Evolutionary conservation across 2,329 filamentous ascomycete genomes (phyloP).

Genomic region (Colletotrichum sublineola): DNA sequence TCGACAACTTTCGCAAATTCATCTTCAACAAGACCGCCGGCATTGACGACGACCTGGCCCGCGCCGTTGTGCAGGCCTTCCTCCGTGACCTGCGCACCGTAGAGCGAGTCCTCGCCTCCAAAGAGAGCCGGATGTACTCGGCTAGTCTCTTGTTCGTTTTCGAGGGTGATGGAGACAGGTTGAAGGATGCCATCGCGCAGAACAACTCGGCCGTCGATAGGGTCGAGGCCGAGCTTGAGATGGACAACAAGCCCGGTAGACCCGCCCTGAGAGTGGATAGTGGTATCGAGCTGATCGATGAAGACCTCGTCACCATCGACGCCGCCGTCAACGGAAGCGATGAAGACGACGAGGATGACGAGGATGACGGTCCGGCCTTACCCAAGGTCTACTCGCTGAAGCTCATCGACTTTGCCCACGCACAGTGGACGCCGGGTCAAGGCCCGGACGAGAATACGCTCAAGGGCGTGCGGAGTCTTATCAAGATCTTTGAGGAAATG

Average conservation of each 20-base stretch:
- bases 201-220: conserved; percentile 66
- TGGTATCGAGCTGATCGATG: conserved; percentile 59
- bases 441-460: conserved; percentile 90
- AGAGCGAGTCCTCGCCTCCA: conserved; percentile 64
- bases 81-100: conserved; percentile 66
- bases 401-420: conserved; percentile 98
- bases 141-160: conserved; percentile 73
- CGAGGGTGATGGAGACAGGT: conserved; percentile 71
- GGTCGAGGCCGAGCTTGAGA: conserved; percentile 48
- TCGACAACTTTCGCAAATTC: conserved; percentile 67
- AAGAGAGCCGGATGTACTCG: conserved; percentile 76
- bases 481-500: conserved; percentile 78
- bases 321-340: conserved; percentile 45
- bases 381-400: conserved; percentile 84
- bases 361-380: conserved; percentile 59
- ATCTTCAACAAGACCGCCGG: conserved; percentile 70
- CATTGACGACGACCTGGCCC: conserved; percentile 71
- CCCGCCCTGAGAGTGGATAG: conserved; percentile 66
- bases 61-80: conserved; percentile 67
- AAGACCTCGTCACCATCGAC: conserved; percentile 46
- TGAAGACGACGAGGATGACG: conserved; percentile 51
- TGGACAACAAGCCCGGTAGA: conserved; percentile 42
- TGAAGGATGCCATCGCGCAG: conserved; percentile 67
- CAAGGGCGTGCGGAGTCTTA: conserved; percentile 78
- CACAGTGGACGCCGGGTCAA: conserved; percentile 82